These are phyloP conservation scores for Sugiyamaella americana DNA, from an alignment of 805 yeast species.

Conservation along the genomic window DNA sequence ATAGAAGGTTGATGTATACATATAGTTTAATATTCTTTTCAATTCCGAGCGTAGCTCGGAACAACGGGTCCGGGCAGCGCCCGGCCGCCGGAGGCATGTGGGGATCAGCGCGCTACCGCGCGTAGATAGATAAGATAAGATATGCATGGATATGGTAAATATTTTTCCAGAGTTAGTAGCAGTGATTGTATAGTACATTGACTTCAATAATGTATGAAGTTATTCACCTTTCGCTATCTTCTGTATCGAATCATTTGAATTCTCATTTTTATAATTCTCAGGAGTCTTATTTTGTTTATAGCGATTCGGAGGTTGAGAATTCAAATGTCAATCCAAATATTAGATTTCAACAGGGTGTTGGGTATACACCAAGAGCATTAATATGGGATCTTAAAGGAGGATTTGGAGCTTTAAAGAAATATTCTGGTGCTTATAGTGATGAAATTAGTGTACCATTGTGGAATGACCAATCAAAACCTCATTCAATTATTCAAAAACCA, in stretches of 20 bases:
- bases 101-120: no score
- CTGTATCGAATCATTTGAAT: constrained; percentile 63
- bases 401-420: constrained; percentile 49
- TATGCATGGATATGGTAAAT: no score
- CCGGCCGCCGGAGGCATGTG: no score
- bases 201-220: constrained; percentile 60
- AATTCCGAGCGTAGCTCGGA: no score
- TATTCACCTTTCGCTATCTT: constrained; percentile 67
- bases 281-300: constrained; percentile 58
- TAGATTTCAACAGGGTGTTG: constrained; percentile 42
- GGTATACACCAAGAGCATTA: constrained; percentile 75
- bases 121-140: no score
- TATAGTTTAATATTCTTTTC: no score
- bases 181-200: no score
- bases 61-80: no score
- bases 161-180: no score
- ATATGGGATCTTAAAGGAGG: constrained; percentile 81
- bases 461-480: neutral
- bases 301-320: constrained; percentile 21
- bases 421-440: constrained; percentile 1
- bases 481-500: neutral
- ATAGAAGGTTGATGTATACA: no score
- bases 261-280: constrained; percentile 80
- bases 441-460: neutral
- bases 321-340: constrained; percentile 42